phyloP scores from a whole-genome alignment of 371 early-diverging fungal species.

The Rhizopus delemar region DNA sequence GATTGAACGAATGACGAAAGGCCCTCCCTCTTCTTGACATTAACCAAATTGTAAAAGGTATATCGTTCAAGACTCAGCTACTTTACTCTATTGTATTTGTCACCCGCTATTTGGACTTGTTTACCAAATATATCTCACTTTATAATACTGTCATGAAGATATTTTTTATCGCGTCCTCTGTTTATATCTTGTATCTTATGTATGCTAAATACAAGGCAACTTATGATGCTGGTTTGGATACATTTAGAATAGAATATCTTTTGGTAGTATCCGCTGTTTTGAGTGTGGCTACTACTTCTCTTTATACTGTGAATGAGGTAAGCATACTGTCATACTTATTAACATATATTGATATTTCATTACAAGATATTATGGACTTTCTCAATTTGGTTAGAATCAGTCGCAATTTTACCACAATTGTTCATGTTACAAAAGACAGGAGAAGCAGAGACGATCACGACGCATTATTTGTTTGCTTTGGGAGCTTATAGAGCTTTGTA shows the following conservation, averaged over 20 bases:
- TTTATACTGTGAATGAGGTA: slow-evolving; percentile 75
- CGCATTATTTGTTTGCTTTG: slow-evolving; percentile 96
- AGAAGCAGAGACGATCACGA: slow-evolving; percentile 98
- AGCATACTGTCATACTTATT: not conserved
- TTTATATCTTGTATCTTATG: slow-evolving; percentile 92
- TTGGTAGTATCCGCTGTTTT: slow-evolving; percentile 74
- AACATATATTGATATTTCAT: not conserved
- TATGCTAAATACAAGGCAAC: slow-evolving; percentile 82
- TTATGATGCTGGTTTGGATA: slow-evolving; percentile 91
- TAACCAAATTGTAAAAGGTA: slow-evolving; percentile 57
- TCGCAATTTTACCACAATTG: slow-evolving; percentile 99
- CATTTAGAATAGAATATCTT: slow-evolving; percentile 87
- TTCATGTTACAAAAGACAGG: slow-evolving; percentile 95
- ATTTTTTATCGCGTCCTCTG: slow-evolving; percentile 85
- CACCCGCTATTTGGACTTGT: slow-evolving; percentile 94
- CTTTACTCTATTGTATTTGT: slow-evolving; percentile 91
- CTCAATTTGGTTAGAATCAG: slow-evolving; percentile 97
- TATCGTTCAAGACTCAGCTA: slow-evolving; percentile 96
- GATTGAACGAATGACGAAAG: too few species aligned
- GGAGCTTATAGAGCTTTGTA: slow-evolving; percentile 97
- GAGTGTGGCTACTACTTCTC: slow-evolving; percentile 76
- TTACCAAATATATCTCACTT: slow-evolving; percentile 70
- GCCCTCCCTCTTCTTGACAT: not conserved
- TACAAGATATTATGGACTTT: slow-evolving; percentile 88
- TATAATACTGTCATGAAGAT: slow-evolving; percentile 97